These are phyloP conservation scores for Glebionis coronaria DNA, from an alignment of 129 eudicot species.

Conservation along the genomic window DNA sequence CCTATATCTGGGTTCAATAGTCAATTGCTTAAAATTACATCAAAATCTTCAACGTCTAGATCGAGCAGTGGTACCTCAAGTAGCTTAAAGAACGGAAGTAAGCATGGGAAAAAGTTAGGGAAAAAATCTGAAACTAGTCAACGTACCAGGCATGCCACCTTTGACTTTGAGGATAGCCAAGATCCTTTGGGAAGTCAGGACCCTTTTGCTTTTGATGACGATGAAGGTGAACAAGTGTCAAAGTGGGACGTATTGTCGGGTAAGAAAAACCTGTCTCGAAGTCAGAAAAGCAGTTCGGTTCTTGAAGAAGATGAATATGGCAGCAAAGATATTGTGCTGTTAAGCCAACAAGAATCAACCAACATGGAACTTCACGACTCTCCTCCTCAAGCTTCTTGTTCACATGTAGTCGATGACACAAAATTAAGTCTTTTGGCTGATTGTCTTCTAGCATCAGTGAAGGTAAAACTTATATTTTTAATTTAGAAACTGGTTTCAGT, in stretches of 20 bases:
- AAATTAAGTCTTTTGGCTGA: slow-evolving; percentile 62
- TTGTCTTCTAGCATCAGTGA: slow-evolving; percentile 75
- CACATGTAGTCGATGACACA: slow-evolving; percentile 45
- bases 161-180: slow-evolving; percentile 50
- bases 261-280: slow-evolving; percentile 21
- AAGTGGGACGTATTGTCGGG: slow-evolving; percentile 76
- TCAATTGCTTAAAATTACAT: slow-evolving; percentile 40
- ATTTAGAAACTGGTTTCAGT: not conserved
- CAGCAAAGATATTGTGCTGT: slow-evolving; percentile 22
- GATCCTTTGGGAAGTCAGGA: slow-evolving; percentile 72
- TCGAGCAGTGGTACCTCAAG: slow-evolving; percentile 35
- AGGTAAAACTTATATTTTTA: slow-evolving; percentile 39
- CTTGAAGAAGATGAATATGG: slow-evolving; percentile 35
- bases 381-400: slow-evolving; percentile 45
- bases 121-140: slow-evolving; percentile 25
- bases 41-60: slow-evolving; percentile 43
- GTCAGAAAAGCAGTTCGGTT: slow-evolving; percentile 39
- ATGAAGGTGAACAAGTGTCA: slow-evolving; percentile 48
- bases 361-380: slow-evolving; percentile 37
- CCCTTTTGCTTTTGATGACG: slow-evolving; percentile 90
- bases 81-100: not conserved
- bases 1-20: slow-evolving; percentile 25
- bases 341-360: slow-evolving; percentile 54
- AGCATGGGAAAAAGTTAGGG: slow-evolving; percentile 1
- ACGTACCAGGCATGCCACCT: not conserved